A percentile compares a stretch with the other conserved stretches of the same genome.
Conservation (phyloP, 2,329 filamentous ascomycete species). For the Eutypella sp. region DNA sequence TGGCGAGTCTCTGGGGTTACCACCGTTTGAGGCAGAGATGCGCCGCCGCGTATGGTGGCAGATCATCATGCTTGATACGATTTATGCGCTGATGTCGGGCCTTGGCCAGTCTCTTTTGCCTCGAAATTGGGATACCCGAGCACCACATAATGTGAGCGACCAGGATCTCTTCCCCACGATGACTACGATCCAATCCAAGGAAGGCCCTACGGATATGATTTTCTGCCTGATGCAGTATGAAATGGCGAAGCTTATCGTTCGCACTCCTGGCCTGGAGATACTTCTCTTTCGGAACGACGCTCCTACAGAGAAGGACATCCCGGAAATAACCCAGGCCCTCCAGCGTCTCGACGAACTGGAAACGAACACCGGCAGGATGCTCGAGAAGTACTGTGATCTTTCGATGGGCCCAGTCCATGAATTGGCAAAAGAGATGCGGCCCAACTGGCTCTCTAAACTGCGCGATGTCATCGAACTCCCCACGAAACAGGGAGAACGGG, state of each 20-base stretch:
- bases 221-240: conserved; percentile 48
- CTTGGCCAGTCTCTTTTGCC: conserved; percentile 48
- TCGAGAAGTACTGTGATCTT: conserved; percentile 46
- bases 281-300: conserved; percentile 43
- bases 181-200: conserved; percentile 43
- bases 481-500: conserved; percentile 43
- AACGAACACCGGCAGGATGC: conserved; percentile 37
- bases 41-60: conserved; percentile 65
- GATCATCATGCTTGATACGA: conserved; percentile 53
- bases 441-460: conserved; percentile 46
- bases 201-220: conserved; percentile 58
- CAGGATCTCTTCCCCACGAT: conserved; percentile 51
- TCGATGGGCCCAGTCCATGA: conserved; percentile 48
- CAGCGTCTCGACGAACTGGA: conserved; percentile 38
- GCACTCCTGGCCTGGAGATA: conserved; percentile 43
- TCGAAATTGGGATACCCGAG: conserved; percentile 51
- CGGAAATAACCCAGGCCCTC: conserved; percentile 38
- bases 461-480: conserved; percentile 42
- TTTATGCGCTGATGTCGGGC: conserved; percentile 53
- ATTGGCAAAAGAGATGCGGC: conserved; percentile 42
- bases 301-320: conserved; percentile 20
- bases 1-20: conserved; percentile 49
- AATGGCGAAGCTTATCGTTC: conserved; percentile 45
- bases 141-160: conserved; percentile 55
- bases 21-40: conserved; percentile 63